Base-by-base conservation (phyloP, 106 monocot genomes). In the Cymbidium sinense region DNA sequence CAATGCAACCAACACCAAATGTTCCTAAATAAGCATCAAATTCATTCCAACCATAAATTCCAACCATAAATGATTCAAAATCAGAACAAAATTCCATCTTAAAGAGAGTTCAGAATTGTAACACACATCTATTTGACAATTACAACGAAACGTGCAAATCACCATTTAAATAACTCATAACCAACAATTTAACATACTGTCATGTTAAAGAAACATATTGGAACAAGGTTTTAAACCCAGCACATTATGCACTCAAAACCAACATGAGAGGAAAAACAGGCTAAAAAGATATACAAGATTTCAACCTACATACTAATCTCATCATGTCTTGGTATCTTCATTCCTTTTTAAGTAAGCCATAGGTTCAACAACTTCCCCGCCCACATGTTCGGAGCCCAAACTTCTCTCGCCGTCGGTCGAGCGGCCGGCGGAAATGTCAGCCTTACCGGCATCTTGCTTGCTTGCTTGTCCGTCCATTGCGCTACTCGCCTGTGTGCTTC, bases 391-490 rank as follows among this genome's bases (percentile, higher is more conserved):
- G 0, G 37, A 35, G 34, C 73, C 82, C 29, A 86, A 75, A 73
- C 64, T 87, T 67, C 87, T 81, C 29, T 82, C 83, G 71, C 76
- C 70, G 70, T 83, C 88, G 64, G 67, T 35, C 50, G 47, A 81
- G 31, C 37, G 15, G 19, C 25, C 13, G 19, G 64, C 37, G 0
- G 85, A 36, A 20, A 62, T 35, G 7, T 78, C 81, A 41, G 74
- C 43, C 74, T 44, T 74, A 9, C 37, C 70, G 10, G 61, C 73
- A 28, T 85, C 85, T 43, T 74, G 85, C 74, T 84, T 89, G 41
- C 55, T 80, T 37, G 70, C 79, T 75, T 72, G 81, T 2, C 37
- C 81, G 54, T 85, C 80, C 34, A 43, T 73, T 69, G 80, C 36
- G 28, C 77, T 76, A 47, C 79, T 69, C 21, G 73, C 19, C 0